A percentile compares a stretch with the other conserved stretches of the same genome.
Conservation (phyloP, 768 basidiomycete species). For the Mrakia blollopis region DNA sequence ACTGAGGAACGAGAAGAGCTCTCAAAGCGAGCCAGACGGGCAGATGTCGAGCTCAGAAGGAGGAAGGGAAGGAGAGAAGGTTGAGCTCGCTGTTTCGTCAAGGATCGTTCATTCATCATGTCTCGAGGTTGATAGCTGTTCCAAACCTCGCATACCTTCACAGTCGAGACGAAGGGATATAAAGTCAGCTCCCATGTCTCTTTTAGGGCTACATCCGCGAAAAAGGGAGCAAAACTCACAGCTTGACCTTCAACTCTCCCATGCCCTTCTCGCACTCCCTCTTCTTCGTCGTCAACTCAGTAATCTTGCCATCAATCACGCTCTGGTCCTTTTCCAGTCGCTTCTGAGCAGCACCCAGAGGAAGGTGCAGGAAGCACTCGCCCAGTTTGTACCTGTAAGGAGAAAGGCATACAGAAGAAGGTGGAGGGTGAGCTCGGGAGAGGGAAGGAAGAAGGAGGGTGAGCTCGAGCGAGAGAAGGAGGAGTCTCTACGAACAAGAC, state of each 20-base stretch:
- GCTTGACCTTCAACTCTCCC: conserved; percentile 44
- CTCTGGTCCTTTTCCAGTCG: conserved; percentile 40
- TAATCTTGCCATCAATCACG: conserved; percentile 39
- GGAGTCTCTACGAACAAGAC: conserved; percentile 57
- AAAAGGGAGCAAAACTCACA: conserved; percentile 38
- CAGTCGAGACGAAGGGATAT: not conserved
- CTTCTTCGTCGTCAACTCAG: conserved; percentile 37
- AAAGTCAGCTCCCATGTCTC: not conserved
- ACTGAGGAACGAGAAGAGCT: not conserved
- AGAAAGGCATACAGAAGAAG: not conserved
- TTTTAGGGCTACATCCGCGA: not conserved
- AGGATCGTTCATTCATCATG: conserved; percentile 21
- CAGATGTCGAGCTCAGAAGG: too few species aligned
- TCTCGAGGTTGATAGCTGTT: conserved; percentile 85
- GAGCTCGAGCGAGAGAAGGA: not conserved
- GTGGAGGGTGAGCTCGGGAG: not conserved
- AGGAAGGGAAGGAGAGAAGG: not conserved
- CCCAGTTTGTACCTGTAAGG: conserved; percentile 73
- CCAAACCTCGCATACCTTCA: conserved; percentile 79
- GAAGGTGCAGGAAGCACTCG: conserved; percentile 78
- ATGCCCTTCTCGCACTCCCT: conserved; percentile 43
- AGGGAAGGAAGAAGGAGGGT: conserved; percentile 15
- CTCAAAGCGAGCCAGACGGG: not conserved
- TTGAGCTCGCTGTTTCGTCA: not conserved
- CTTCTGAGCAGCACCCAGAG: conserved; percentile 56